phyloP scores from a whole-genome alignment of 805 yeast genomes.

The Candida insectorum region DNA sequence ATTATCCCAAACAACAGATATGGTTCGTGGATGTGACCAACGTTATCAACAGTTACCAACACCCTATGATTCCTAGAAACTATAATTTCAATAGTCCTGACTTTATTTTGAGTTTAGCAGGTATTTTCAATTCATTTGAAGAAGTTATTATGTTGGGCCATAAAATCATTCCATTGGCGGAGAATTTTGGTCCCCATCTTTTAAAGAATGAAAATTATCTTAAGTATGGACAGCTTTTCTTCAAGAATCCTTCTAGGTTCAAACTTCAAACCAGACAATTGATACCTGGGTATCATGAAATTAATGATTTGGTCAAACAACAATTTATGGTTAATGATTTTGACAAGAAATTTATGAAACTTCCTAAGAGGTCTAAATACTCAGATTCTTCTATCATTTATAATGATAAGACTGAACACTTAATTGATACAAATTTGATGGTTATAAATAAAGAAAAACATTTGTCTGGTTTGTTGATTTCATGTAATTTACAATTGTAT shows the following conservation, averaged over 20 bases:
- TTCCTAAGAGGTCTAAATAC: slow-evolving; percentile 10
- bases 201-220: slow-evolving; percentile 19
- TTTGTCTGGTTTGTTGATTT: slow-evolving; percentile 24
- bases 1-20: slow-evolving; percentile 21
- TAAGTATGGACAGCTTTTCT: slow-evolving; percentile 23
- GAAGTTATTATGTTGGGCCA: slow-evolving; percentile 26
- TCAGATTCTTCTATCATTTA: slow-evolving; percentile 16
- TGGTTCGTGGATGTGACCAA: slow-evolving; percentile 25
- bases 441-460: slow-evolving; percentile 25
- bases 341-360: slow-evolving; percentile 18
- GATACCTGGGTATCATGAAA: slow-evolving; percentile 28
- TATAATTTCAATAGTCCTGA: slow-evolving; percentile 11
- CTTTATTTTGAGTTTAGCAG: slow-evolving; percentile 18
- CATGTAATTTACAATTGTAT: slow-evolving; percentile 22
- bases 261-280: slow-evolving; percentile 15
- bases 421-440: slow-evolving; percentile 27
- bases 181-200: slow-evolving; percentile 12
- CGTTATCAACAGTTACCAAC: slow-evolving; percentile 13
- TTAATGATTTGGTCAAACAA: slow-evolving; percentile 19
- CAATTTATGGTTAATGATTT: slow-evolving; percentile 17
- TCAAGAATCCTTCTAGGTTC: slow-evolving; percentile 23
- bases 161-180: slow-evolving; percentile 23
- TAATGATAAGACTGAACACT: slow-evolving; percentile 17
- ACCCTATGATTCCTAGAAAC: slow-evolving; percentile 12
- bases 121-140: slow-evolving; percentile 31